phyloP scores from a whole-genome alignment of 1,284 basidiomycete species.

The Stereum hirsutum region DNA sequence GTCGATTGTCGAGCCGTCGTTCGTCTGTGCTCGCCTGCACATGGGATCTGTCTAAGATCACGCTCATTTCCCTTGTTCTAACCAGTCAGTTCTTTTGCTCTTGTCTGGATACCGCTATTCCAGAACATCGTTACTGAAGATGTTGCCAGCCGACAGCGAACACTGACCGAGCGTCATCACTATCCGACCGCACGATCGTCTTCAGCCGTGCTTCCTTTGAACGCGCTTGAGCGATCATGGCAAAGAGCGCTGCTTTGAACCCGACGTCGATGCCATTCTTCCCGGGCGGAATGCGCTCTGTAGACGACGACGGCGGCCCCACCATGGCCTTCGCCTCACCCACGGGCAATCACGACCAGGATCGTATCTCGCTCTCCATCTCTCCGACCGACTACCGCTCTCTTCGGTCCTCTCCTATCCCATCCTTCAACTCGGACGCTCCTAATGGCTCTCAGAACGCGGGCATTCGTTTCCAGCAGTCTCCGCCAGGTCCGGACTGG shows the following conservation, averaged over 20 bases:
- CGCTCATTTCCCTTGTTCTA: not conserved
- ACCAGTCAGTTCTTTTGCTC: slow-evolving; percentile 2
- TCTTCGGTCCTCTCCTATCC: slow-evolving; percentile 61
- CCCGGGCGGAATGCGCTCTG: slow-evolving; percentile 50
- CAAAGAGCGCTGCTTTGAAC: slow-evolving; percentile 66
- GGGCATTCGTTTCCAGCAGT: slow-evolving; percentile 21
- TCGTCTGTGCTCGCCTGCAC: slow-evolving; percentile 9
- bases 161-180: slow-evolving; percentile 13
- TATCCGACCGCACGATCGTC: too few species aligned
- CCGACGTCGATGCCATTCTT: slow-evolving; percentile 78
- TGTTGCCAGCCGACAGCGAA: slow-evolving; percentile 6
- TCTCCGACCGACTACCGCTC: slow-evolving; percentile 60
- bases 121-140: slow-evolving; percentile 6
- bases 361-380: slow-evolving; percentile 44
- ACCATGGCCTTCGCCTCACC: slow-evolving; percentile 33
- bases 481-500: slow-evolving; percentile 15
- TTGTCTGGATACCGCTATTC: not conserved
- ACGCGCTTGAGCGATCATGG: slow-evolving; percentile 37
- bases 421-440: slow-evolving; percentile 32
- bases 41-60: slow-evolving; percentile 12
- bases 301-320: slow-evolving; percentile 40
- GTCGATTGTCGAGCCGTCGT: slow-evolving; percentile 10
- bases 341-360: slow-evolving; percentile 42
- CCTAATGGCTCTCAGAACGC: slow-evolving; percentile 19
- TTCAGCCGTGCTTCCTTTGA: too few species aligned